Evolutionary conservation across 306 rosid genomes (phyloP).

Genomic region (Ceratonia siliqua): DNA sequence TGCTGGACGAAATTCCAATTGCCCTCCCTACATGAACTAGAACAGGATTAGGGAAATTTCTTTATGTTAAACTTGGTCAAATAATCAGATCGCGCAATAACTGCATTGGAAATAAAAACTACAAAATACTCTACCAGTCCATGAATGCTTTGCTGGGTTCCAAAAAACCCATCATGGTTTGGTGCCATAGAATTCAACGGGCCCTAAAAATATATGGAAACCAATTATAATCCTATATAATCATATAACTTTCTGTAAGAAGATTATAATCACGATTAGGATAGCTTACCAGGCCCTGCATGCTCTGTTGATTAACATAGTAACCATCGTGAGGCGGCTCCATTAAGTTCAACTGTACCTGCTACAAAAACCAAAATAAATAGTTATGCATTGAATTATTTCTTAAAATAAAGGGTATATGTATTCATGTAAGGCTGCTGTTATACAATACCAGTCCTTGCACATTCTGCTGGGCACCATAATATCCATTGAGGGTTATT

Average conservation of each 20-base stretch:
- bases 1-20: slow-evolving; percentile 71
- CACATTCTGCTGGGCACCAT: slow-evolving; percentile 79
- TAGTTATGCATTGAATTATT: neutral
- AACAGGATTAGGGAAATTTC: slow-evolving; percentile 23
- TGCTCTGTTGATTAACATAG: slow-evolving; percentile 78
- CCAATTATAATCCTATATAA: slow-evolving; percentile 26
- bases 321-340: slow-evolving; percentile 91
- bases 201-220: slow-evolving; percentile 51
- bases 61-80: neutral
- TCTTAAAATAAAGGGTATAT: slow-evolving; percentile 16
- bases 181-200: slow-evolving; percentile 75
- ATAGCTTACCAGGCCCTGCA: slow-evolving; percentile 76
- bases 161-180: slow-evolving; percentile 68
- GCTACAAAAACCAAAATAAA: slow-evolving; percentile 35
- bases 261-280: slow-evolving; percentile 24
- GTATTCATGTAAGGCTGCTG: slow-evolving; percentile 3
- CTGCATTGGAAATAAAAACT: neutral
- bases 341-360: slow-evolving; percentile 85
- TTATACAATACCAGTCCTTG: slow-evolving; percentile 76
- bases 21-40: slow-evolving; percentile 62
- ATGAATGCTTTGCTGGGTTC: slow-evolving; percentile 75
- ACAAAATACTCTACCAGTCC: slow-evolving; percentile 62
- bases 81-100: slow-evolving; percentile 2
- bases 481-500: slow-evolving; percentile 72
- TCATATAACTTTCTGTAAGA: neutral